Base-by-base conservation (phyloP, 148 eudicot species). In the Cornus controversa region DNA sequence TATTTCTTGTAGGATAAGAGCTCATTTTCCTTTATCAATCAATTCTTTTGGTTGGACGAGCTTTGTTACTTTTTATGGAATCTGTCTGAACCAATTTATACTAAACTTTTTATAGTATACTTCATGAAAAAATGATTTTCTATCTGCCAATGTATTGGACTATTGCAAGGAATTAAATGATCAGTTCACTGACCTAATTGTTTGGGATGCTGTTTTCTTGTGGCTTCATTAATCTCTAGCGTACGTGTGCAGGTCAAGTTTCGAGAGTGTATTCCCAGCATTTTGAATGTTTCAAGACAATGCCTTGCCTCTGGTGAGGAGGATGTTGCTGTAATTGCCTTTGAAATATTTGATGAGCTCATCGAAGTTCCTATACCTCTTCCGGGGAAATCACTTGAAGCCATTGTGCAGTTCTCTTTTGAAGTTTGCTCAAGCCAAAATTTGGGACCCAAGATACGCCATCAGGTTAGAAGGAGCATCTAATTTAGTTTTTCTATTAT, bases 311-410 rank as follows among this genome's bases (percentile, higher is more conserved):
- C 94, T 77, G 99, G 99, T 11, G 99, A 95, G 53, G 99, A 93
- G 84, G 97, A 95, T 85, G 90, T 93, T 79, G 97, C 96, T 73
- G 86, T 93, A 66, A 89, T 95, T 90, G 97, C 99, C 71, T 95
- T 95, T 66, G 99, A 95, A 87, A 95, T 95, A 75, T 95, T 95
- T 90, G 99, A 95, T 79, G 99, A 95, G 87, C 85, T 95, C 81
- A 95, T 95, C 74, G 99, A 95, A 83, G 91, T 96, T 72, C 99
- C 99, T 71, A 96, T 97, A 22, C 99, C 99, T 68, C 97, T 95
- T 75, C 93, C 91, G 65, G 99, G 99, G 67, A 97, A 95, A 58
- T 93, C 97, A 27, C 96, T 95, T 45, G 93, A 91, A 88, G 84
- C 97, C 77, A 91, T 95, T 79, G 97, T 95, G 75, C 99, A 95